phyloP scores from a whole-genome alignment of 345 rosid species.

The Anacardium occidentale region DNA sequence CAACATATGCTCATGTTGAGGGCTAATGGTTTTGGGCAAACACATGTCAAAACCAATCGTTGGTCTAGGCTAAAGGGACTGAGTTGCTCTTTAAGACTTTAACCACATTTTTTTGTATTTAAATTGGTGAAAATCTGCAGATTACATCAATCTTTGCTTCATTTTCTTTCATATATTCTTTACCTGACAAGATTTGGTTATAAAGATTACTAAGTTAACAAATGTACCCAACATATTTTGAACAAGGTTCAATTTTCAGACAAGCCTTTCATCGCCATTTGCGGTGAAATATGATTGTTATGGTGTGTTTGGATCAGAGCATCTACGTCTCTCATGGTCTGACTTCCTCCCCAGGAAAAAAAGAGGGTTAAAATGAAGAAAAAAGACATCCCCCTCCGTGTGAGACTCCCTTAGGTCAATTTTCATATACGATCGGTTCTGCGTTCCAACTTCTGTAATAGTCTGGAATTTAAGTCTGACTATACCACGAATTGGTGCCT shows the following conservation, averaged over 20 bases:
- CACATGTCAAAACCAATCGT: slow-evolving; percentile 31
- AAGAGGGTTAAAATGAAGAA: too few relatives aligned
- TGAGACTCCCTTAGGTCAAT: not conserved
- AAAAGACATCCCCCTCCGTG: too few relatives aligned
- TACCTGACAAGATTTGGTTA: not conserved
- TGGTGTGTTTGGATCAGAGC: too few relatives aligned
- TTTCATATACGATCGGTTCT: not conserved
- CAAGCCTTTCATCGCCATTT: too few relatives aligned
- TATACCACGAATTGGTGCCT: not conserved
- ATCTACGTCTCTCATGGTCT: too few relatives aligned
- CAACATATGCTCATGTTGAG: not conserved
- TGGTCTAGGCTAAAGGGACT: slow-evolving; percentile 35
- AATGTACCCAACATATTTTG: too few relatives aligned
- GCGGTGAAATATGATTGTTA: too few relatives aligned
- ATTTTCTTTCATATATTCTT: too few relatives aligned
- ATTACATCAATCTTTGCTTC: not conserved
- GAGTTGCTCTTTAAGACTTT: too few relatives aligned
- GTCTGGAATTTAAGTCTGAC: too few relatives aligned
- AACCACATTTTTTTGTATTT: not conserved
- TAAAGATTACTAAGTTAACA: not conserved
- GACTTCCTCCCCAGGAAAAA: too few relatives aligned
- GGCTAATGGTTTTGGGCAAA: not conserved
- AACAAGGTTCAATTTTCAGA: too few relatives aligned
- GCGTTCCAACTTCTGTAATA: not conserved
- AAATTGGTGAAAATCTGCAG: not conserved